These are phyloP conservation scores for Lipomyces mesembrius DNA, from an alignment of 805 yeast genomes.

Conservation along the genomic window DNA sequence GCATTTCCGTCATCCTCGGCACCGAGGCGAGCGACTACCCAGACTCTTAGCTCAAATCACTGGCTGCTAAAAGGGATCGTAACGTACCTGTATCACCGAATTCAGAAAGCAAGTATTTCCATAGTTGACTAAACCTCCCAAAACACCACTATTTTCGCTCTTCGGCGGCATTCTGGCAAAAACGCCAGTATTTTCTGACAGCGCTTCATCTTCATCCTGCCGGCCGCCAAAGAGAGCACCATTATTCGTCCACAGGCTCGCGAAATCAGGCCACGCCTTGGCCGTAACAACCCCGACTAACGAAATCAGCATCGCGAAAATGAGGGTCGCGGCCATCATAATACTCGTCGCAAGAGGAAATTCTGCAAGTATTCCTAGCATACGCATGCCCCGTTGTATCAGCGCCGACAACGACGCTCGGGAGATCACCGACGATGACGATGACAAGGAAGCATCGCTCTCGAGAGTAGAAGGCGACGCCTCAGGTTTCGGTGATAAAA, in stretches of 20 bases:
- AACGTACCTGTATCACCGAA: slow-evolving; percentile 67
- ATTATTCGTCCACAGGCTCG: slow-evolving; percentile 2
- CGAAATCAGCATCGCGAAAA: slow-evolving; percentile 5
- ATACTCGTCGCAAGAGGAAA: neutral
- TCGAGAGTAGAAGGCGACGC: neutral
- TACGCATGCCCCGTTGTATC: neutral
- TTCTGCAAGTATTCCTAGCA: neutral
- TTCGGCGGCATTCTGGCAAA: neutral
- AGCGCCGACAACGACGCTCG: neutral
- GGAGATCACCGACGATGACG: neutral
- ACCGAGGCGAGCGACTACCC: slow-evolving; percentile 25
- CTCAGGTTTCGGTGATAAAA: neutral
- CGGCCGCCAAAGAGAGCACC: slow-evolving; percentile 13
- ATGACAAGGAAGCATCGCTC: neutral
- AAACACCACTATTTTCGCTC: neutral
- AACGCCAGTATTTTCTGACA: slow-evolving; percentile 2
- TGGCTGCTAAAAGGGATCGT: slow-evolving; percentile 43
- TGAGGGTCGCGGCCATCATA: neutral
- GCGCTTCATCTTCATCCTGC: slow-evolving; percentile 16
- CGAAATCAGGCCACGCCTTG: slow-evolving; percentile 14
- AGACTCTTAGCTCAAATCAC: neutral
- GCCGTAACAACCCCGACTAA: neutral
- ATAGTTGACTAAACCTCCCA: slow-evolving; percentile 83
- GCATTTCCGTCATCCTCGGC: slow-evolving; percentile 13
- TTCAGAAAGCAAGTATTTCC: slow-evolving; percentile 97